Evolutionary conservation across 163 green algal species (phyloP), one percentile per base, ranked within the genome.

Genomic region (Volvox carteri): DNA sequence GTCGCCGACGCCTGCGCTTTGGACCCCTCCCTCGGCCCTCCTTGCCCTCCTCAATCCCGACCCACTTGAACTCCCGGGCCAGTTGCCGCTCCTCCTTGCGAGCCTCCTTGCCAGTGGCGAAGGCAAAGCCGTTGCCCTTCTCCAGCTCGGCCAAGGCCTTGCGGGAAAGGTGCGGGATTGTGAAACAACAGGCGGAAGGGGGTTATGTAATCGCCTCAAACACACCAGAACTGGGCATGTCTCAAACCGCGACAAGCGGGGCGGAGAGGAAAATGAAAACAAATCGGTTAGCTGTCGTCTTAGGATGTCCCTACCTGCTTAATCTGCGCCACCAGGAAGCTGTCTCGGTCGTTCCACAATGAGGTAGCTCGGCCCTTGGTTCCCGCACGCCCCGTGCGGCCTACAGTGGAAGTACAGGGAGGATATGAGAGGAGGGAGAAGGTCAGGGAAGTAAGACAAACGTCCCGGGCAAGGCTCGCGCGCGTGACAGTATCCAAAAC

Each of bases 311-410:
- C 56, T 30, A 86, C 79, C 79, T 91, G 95, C 84, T 97, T 97
- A 86, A 98, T 98, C 91, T 98, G 96, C 11, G 88, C 74, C 58
- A 93, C 93, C n/a, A 97, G 76, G 87, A 95, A 96, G 2, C 92
- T 93, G 93, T 99, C 97, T 9, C 94, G 86, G 62, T 98, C 96
- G 44, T 94, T 97, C 91, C 96, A 97, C 85, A 98, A 96, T 7
- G 93, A 97, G 19, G 95, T 97, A 9, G 97, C 95, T 8, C 95
- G 93, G 0, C 97, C 97, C 28, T 92, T 93, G 37, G 92, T 93
- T 68, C 96, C 96, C 12, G 96, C 96, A 52, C 96, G 94, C 0
- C 95, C 96, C 42, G 96, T 98, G 62, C 95, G 95, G 19, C 93
- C 93, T 94, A 87, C 60, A 72, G 60, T 14, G 60, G 60, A 9